phyloP scores from a whole-genome alignment of 176 grass and related monocot species.

The Calamus simplicifolius region DNA sequence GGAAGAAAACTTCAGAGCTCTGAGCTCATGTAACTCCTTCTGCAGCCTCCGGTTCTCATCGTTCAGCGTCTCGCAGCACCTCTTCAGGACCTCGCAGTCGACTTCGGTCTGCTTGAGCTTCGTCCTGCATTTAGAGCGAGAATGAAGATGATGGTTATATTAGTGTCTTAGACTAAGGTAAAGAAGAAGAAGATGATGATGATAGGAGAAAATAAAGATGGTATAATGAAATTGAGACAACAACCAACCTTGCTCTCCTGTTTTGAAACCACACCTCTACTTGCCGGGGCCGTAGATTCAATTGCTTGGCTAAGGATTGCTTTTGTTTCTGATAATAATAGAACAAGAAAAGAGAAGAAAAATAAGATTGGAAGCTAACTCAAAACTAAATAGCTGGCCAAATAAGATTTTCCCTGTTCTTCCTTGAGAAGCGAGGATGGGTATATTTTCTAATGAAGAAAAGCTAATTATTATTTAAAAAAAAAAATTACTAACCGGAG shows the following conservation, averaged over 20 bases:
- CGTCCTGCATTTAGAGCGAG: neutral
- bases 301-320: conserved; percentile 14
- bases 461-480: no score
- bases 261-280: conserved; percentile 29
- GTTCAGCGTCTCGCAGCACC: conserved; percentile 15
- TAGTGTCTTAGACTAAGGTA: no score
- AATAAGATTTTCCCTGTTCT: no score
- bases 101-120: conserved; percentile 21
- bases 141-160: no score
- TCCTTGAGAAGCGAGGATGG: no score
- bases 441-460: no score
- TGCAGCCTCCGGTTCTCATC: conserved; percentile 18
- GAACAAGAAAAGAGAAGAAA: neutral
- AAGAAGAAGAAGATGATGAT: no score
- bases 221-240: neutral
- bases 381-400: no score
- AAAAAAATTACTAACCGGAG: neutral
- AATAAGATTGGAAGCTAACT: neutral
- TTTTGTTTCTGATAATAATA: conserved; percentile 18
- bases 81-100: conserved; percentile 11
- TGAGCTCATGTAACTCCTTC: conserved; percentile 19
- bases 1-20: conserved; percentile 3
- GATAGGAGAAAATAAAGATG: no score
- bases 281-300: conserved; percentile 23
- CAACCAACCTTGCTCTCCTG: conserved; percentile 27